Evolutionary conservation across 805 yeast species (phyloP).

Genomic region (Metschnikowia vanudenii): DNA sequence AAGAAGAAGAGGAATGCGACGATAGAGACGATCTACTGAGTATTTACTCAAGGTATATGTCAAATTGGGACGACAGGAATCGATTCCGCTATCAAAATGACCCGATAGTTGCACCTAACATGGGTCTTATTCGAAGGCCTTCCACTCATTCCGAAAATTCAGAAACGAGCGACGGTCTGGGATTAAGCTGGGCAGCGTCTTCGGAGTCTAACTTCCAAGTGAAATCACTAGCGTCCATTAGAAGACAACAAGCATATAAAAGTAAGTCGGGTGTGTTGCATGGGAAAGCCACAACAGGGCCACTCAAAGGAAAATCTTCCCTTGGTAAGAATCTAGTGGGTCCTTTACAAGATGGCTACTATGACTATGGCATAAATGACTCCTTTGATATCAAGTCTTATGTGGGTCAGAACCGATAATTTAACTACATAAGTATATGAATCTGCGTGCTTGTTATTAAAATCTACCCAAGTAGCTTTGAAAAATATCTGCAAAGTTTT

Average conservation of each 20-base stretch:
- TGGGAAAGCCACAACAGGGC: neutral
- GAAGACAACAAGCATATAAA: slow-evolving; percentile 6
- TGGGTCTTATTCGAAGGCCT: slow-evolving; percentile 1
- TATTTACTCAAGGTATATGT: slow-evolving; percentile 40
- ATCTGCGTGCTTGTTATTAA: neutral
- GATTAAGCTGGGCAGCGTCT: slow-evolving; percentile 19
- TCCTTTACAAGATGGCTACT: slow-evolving; percentile 21
- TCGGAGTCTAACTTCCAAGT: slow-evolving; percentile 19
- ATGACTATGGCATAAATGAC: slow-evolving; percentile 33
- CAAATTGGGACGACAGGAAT: slow-evolving; percentile 15
- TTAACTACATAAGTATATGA: neutral
- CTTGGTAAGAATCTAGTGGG: neutral
- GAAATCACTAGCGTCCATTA: slow-evolving; percentile 11
- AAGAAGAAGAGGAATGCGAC: slow-evolving; percentile 30
- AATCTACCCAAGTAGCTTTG: too few species aligned
- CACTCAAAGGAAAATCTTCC: neutral
- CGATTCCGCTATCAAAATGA: neutral
- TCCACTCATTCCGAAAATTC: slow-evolving; percentile 13
- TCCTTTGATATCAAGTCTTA: slow-evolving; percentile 39
- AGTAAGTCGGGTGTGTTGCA: neutral
- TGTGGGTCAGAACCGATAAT: slow-evolving; percentile 27
- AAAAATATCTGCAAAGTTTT: too few species aligned
- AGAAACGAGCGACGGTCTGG: slow-evolving; percentile 15
- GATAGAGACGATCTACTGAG: slow-evolving; percentile 37
- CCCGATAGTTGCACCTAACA: neutral